Evolutionary conservation across 2,329 filamentous ascomycete genomes (phyloP).

Genomic region (Diplodia seriata): DNA sequence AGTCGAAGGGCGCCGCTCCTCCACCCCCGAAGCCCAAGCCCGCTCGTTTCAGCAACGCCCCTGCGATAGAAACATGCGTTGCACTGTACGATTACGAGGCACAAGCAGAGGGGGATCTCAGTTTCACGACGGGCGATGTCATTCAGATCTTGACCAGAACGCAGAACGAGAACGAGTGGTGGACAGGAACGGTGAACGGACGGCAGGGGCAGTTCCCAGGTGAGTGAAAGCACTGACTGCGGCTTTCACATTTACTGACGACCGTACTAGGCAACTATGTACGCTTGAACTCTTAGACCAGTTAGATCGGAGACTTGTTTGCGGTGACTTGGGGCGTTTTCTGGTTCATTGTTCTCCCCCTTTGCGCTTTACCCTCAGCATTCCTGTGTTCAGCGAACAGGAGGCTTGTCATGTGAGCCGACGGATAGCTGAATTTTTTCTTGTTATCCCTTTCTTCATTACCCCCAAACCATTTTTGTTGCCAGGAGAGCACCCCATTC

Average conservation of each 20-base stretch:
- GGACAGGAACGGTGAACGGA: constrained; percentile 81
- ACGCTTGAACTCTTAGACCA: constrained; percentile 44
- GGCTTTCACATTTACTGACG: constrained; percentile 42
- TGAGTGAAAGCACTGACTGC: constrained; percentile 54
- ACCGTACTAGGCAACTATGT: constrained; percentile 50
- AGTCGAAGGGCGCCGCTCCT: constrained; percentile 57
- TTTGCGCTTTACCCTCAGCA: not conserved
- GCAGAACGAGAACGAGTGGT: constrained; percentile 97
- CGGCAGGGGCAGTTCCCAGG: constrained; percentile 94
- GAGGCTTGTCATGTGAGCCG: constrained; percentile 4
- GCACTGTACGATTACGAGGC: constrained; percentile 97
- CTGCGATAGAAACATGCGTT: constrained; percentile 78
- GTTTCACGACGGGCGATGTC: constrained; percentile 83
- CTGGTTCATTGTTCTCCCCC: not conserved
- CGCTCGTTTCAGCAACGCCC: constrained; percentile 69
- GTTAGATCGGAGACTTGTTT: constrained; percentile 13
- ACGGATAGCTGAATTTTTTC: constrained; percentile 1
- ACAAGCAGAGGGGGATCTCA: constrained; percentile 91
- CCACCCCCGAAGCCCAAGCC: constrained; percentile 69
- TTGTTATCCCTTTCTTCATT: not conserved
- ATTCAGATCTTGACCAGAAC: constrained; percentile 88
- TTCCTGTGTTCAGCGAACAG: not conserved
- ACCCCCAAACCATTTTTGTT: not conserved
- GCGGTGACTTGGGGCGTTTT: not conserved
- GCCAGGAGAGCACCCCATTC: not conserved